phyloP scores from a whole-genome alignment of 2,329 filamentous ascomycete genomes.

The Aureobasidium musti region DNA sequence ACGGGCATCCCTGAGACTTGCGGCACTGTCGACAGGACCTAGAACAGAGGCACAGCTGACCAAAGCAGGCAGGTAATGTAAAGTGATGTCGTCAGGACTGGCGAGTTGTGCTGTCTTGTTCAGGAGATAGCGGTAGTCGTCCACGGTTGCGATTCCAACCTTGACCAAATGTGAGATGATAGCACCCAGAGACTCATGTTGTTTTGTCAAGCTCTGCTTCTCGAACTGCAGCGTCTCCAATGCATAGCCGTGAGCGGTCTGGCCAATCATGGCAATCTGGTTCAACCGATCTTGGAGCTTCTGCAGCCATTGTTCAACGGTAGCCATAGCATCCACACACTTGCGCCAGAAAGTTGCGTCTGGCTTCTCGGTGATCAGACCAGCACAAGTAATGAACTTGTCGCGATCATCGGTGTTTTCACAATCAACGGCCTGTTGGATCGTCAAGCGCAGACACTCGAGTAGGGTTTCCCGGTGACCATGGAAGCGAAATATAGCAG shows the following conservation, averaged over 20 bases:
- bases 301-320: constrained; percentile 75
- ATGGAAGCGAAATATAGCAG: constrained; percentile 84
- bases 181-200: constrained; percentile 86
- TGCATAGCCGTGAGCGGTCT: constrained; percentile 63
- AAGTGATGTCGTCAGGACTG: constrained; percentile 70
- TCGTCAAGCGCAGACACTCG: constrained; percentile 77
- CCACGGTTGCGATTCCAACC: constrained; percentile 66
- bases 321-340: constrained; percentile 74
- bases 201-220: constrained; percentile 74
- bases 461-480: constrained; percentile 79
- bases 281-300: constrained; percentile 74
- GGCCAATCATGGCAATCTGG: constrained; percentile 72
- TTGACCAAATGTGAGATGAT: constrained; percentile 78
- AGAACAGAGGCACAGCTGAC: constrained; percentile 76
- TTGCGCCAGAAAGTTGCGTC: constrained; percentile 62
- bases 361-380: constrained; percentile 56
- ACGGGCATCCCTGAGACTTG: constrained; percentile 67
- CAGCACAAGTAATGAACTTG: constrained; percentile 58
- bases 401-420: constrained; percentile 53
- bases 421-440: constrained; percentile 60
- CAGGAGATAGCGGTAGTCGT: constrained; percentile 75
- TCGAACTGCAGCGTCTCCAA: constrained; percentile 80
- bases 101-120: constrained; percentile 68
- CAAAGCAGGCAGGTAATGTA: constrained; percentile 81
- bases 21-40: constrained; percentile 72